Base-by-base conservation (phyloP, 768 basidiomycete genomes). In the Amanita pseudoporphyria region DNA sequence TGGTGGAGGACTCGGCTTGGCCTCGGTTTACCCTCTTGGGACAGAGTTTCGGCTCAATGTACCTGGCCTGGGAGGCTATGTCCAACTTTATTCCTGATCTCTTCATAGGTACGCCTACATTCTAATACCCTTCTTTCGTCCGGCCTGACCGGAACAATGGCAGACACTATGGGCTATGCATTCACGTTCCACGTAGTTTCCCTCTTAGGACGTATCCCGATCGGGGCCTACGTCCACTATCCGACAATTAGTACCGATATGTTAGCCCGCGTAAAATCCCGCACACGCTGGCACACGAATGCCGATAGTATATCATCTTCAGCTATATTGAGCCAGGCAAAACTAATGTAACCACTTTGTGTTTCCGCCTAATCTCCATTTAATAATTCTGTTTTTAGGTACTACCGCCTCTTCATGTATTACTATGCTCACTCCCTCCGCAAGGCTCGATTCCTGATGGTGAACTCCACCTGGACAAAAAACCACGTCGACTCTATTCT, bases 81-180 rank as follows among this genome's bases (percentile, higher is more conserved):
- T 64, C 76, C 0, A 73, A 70, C 45, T 67, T 97, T 19, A 76
- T 93, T 39, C 93, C 94, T 1, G 91, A 98, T 64, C 69, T 95
- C 1, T 99, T 82, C 67, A 86, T 99, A 32, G 93, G 93, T 92
- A 39, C 3, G 37, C 14, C 35, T 16, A 13, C 30, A 26, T 36
- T 45, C 21, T 49, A 52, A 5, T 13, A 7, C 12, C 9, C 18
- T n/a, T n/a, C n/a, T n/a, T 21, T 18, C 14, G 2, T 26, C 19
- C 26, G 24, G 28, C n/a, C 35, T 47, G 35, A 47, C 35, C 26
- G 26, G 26, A 28, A 26, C 6, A 10, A 19, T 21, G 5, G 22
- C 56, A 96, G 95, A 99, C 62, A 91, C 93, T 0, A 98, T 98
- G 94, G 96, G 96, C 24, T 96, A 93, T 57, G 92, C 93, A 0